Conservation (phyloP, 2,329 filamentous ascomycete genomes). For the Pseudogymnoascus sp. region DNA sequence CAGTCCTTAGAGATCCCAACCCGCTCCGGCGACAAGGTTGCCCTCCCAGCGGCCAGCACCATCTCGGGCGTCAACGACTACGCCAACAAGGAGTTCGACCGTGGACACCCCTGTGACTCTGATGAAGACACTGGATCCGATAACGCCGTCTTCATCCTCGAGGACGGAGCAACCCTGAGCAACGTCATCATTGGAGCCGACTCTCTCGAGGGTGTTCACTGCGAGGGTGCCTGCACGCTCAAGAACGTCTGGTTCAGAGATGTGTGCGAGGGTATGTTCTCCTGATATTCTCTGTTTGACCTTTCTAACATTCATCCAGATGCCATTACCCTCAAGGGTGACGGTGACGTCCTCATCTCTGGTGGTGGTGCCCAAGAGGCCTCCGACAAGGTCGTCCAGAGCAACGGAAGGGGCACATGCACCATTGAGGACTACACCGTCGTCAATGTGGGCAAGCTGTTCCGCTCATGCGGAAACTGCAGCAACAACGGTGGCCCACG, state of each 20-base stretch:
- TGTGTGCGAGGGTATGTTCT: conserved; percentile 19
- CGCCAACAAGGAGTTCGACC: conserved; percentile 22
- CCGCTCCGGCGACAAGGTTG: conserved; percentile 15
- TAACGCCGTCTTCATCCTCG: conserved; percentile 44
- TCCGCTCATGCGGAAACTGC: conserved; percentile 42
- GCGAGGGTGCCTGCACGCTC: conserved; percentile 40
- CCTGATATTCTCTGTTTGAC: background rate
- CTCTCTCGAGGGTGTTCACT: conserved; percentile 45
- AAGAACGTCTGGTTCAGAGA: conserved; percentile 37
- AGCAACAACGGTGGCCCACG: conserved; percentile 26
- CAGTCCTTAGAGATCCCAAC: conserved; percentile 20
- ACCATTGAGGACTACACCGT: conserved; percentile 33
- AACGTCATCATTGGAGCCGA: conserved; percentile 48
- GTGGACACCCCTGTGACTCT: conserved; percentile 19
- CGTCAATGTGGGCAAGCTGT: conserved; percentile 37
- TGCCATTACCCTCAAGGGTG: conserved; percentile 30
- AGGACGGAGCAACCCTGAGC: conserved; percentile 41
- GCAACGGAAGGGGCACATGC: conserved; percentile 30
- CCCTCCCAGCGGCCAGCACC: conserved; percentile 13
- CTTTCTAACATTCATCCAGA: conserved; percentile 33
- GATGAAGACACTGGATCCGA: conserved; percentile 18
- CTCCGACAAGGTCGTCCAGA: conserved; percentile 32
- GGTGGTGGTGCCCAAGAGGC: conserved; percentile 31
- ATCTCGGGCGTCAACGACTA: conserved; percentile 17
- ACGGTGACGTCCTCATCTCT: conserved; percentile 29